Evolutionary conservation across 2,329 filamentous ascomycete species (phyloP), one percentile per base, ranked within the genome.

Genomic region (Calycina herbarum): DNA sequence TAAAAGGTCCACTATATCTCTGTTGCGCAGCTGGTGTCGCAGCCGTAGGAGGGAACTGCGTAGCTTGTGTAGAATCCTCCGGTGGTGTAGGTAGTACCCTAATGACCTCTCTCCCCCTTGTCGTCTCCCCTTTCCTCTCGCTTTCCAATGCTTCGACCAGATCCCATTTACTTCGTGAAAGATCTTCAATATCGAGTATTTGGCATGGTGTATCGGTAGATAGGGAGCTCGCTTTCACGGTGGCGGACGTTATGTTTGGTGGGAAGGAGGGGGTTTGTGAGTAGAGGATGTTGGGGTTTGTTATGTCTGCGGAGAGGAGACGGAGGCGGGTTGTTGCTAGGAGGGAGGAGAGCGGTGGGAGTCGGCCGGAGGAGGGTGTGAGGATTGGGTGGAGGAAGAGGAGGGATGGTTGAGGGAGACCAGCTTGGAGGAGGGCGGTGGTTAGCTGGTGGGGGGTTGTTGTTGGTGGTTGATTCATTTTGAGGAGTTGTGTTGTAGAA

Each of bases 141-240:
- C 88, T 85, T 77, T 94, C 91, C 6, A 95, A 86, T 40, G 89
- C 87, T 76, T 97, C 93, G 38, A 97, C 85, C 77, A 97, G 93
- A 69, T 92, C 89, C 92, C 94, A 96, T 61, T 90, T 85, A 72
- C 90, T 93, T 62, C 85, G 83, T 1, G 89, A 85, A 24, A 98
- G 84, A 74, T 98, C 94, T 74, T 96, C 90, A 7, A 98, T 82
- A 72, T 96, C 93, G 1, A 97, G 80, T 0, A 98, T 86, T 77
- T 98, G 95, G 0, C 95, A 89, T 2, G 89, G 82, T 0, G 94
- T 82, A 38, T 92, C 85, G 1, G 82, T 82, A 0, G 79, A 67
- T 0, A 98, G 79, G 0, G 78, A 79, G 3, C 80, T 77, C 66
- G 92, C 86, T 68, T 84, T 82, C 10, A 83, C 77, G 3, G 80